Percentiles rank a stretch among this genome's conserved stretches.
These are phyloP conservation scores for Phytophthora podocarpi DNA, from an alignment of 352 stramenopile species.

Conservation along the genomic window DNA sequence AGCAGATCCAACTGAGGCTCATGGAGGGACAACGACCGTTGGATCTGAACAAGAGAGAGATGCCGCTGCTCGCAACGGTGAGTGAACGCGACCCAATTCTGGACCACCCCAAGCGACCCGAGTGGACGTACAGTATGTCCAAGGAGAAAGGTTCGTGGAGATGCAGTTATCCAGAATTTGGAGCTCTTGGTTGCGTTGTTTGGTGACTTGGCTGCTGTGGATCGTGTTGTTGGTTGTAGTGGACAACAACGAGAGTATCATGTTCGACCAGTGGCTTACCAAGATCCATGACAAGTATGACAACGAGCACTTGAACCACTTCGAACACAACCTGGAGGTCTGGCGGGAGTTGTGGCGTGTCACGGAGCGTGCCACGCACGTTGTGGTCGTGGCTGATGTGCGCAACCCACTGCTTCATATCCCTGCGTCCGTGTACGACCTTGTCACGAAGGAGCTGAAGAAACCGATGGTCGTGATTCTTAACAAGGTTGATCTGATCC, in stretches of 20 bases:
- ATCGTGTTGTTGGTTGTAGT: constrained; percentile 41
- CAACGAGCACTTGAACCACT: constrained; percentile 84
- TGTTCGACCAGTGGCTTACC: constrained; percentile 89
- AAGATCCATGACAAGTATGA: constrained; percentile 87
- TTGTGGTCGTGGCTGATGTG: constrained; percentile 82
- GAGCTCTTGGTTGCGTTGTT: too few relatives aligned
- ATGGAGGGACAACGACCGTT: constrained; percentile 83
- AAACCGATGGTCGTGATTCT: constrained; percentile 86
- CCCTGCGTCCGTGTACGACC: constrained; percentile 77
- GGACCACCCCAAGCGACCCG: constrained; percentile 72
- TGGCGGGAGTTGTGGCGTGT: constrained; percentile 90
- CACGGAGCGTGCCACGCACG: constrained; percentile 77
- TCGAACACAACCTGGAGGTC: constrained; percentile 87
- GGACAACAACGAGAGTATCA: constrained; percentile 80
- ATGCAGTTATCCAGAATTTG: too few relatives aligned
- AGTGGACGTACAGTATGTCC: constrained; percentile 83
- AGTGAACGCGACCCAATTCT: constrained; percentile 69
- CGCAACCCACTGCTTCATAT: constrained; percentile 86
- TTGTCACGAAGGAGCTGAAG: constrained; percentile 73
- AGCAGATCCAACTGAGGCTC: constrained; percentile 85
- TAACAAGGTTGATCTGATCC: constrained; percentile 88
- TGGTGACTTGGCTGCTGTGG: too few relatives aligned
- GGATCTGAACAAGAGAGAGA: constrained; percentile 54
- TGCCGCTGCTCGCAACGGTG: constrained; percentile 61
- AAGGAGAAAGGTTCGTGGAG: constrained; percentile 72